A percentile compares a stretch with the other conserved stretches of the same genome.
These are phyloP conservation scores for Rhynchospora breviuscula DNA, from an alignment of 176 grass and related monocot species.

Conservation along the genomic window DNA sequence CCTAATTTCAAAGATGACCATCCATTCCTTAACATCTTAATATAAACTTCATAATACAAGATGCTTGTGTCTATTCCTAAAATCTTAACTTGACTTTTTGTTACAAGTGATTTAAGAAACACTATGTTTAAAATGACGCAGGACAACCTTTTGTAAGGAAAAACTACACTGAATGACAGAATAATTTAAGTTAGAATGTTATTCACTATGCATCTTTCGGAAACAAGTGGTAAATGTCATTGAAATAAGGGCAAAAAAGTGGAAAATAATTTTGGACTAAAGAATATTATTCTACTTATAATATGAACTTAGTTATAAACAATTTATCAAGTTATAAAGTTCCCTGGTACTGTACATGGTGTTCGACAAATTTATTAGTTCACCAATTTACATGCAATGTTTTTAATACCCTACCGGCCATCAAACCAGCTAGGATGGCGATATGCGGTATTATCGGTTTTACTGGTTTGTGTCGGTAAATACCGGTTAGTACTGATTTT, in stretches of 20 bases:
- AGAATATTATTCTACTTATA: neutral
- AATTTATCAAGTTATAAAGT: neutral
- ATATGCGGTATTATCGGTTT: no score
- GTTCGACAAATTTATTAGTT: neutral
- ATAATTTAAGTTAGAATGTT: neutral
- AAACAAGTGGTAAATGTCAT: neutral
- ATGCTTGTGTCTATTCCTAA: neutral
- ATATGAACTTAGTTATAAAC: neutral
- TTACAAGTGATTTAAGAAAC: neutral
- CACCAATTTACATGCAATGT: no score
- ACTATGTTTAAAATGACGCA: neutral
- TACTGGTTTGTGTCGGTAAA: no score
- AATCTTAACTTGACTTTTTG: neutral
- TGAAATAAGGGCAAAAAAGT: neutral
- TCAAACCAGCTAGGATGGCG: no score
- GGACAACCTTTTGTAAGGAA: neutral
- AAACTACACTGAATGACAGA: neutral
- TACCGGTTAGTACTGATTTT: no score
- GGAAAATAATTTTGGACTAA: neutral
- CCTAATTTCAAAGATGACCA: neutral
- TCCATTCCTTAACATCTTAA: neutral
- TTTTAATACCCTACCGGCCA: no score
- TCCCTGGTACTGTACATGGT: neutral
- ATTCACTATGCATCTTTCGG: neutral
- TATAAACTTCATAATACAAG: neutral